Conservation (phyloP, 208 protist species). For the Wallacemonas sp. region DNA sequence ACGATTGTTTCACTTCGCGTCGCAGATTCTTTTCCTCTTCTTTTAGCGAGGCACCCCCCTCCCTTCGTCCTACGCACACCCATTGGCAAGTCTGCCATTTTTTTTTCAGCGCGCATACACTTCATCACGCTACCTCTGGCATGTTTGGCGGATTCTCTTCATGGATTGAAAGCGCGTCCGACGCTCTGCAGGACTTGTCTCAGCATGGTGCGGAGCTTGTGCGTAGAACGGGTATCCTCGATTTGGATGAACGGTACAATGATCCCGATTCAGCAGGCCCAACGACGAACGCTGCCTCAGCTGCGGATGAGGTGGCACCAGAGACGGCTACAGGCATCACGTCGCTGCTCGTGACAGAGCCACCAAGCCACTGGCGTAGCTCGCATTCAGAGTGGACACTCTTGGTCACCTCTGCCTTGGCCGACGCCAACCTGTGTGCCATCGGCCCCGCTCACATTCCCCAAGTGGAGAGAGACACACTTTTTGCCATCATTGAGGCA, state of each 20-base stretch:
- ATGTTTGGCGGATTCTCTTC: conserved; percentile 49
- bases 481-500: background rate
- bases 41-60: too few relatives aligned
- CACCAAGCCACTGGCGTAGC: conserved; percentile 33
- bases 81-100: background rate
- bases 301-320: background rate
- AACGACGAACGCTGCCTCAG: background rate
- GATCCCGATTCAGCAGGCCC: background rate
- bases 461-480: background rate
- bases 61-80: too few relatives aligned
- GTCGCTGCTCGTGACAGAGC: conserved; percentile 20
- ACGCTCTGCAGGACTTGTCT: conserved; percentile 38
- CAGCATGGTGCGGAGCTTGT: conserved; percentile 41
- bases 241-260: conserved; percentile 36
- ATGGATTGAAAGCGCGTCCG: conserved; percentile 35
- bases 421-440: conserved; percentile 41
- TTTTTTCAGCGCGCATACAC: background rate
- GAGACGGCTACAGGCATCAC: background rate
- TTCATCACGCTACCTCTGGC: background rate
- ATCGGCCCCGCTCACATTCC: conserved; percentile 25
- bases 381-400: conserved; percentile 45
- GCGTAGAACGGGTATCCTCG: conserved; percentile 34
- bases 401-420: conserved; percentile 31
- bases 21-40: too few relatives aligned
- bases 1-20: too few relatives aligned